Base-by-base conservation (phyloP, 2,329 filamentous ascomycete species). In the Fusarium proliferatum region DNA sequence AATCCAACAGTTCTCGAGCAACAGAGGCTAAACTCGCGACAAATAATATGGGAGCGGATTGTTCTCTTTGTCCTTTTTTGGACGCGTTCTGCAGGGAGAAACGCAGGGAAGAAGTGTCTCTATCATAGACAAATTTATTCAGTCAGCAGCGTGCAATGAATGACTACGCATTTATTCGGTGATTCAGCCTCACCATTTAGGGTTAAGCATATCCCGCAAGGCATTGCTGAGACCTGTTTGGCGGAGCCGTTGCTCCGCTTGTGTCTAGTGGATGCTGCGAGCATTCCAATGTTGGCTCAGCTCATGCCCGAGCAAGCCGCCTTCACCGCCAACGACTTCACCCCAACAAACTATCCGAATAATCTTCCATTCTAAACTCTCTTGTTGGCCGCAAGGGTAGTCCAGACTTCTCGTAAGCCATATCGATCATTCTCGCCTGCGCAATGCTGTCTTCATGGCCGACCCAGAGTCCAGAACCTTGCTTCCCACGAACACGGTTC, bases 1-100 rank as follows among this genome's bases (percentile, higher is more conserved):
- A 17, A 3, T 4, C 4, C 2, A 52, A 10, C 6, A 52, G 2
- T 9, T 8, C 6, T 10, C 0, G n/a, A 30, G 3, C 16, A 6
- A 23, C 16, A 15, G 9, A 6, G 11, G 13, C 26, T 16, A 19
- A 15, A n/a, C 9, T 2, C 4, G 4, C 10, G 30, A 3, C 9
- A 11, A 11, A 10, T 10, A 30, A 10, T 30, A 11, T 4, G 11
- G 11, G 30, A 30, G 10, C 10, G 30, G 30, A 30, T 30, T 10
- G 7, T 12, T 17, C 15, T 11, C 33, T 8, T 13, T 51, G 21
- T 13, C 3, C 21, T 3, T 23, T 51, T 10, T 10, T 15, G 4
- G 4, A 4, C 8, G 9, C n/a, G 6, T 26, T 2, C 10, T 26
- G 30, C 49, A 15, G 6, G 15, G 30, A 26, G 17, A 6, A 19